Evolutionary conservation across 208 protist species (phyloP), one percentile per base, ranked within the genome.

Genomic region (Novymonas esmeraldas): DNA sequence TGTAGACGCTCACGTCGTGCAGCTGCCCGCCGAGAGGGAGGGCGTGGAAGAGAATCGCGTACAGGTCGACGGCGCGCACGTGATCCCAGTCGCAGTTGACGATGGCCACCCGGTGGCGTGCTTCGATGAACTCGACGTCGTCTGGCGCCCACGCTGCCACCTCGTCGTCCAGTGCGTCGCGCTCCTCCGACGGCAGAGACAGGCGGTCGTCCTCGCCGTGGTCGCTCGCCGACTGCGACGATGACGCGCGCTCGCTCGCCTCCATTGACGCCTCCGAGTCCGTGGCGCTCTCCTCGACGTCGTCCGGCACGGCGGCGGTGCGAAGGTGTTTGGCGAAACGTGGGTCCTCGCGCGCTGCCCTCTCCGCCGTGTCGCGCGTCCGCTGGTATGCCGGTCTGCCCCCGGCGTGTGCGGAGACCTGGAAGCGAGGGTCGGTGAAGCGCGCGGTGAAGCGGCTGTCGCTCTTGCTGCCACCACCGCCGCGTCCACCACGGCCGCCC

Each of bases 11-110:
- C 11, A 99, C 95, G 42, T 84, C 75, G 14, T 76, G 36, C 16
- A 99, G 81, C 13, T 84, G 80, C n/a, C 98, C 98, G 33, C 89
- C 92, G 6, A 95, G 68, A 5, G 98, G 98, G 29, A 97, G 81
- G 64, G 98, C 98, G 58, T 98, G 93, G 46, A 98, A 91, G 38
- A 99, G 84, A n/a, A 99, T 74, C 0, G 95, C 90, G 65, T 98
- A 97, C 9, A 99, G 73, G 79, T 99, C 96, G n/a, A 92, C 86
- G 16, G 94, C 92, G 28, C 84, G 78, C 45, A 99, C 78, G 70
- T 98, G 88, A 49, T 98, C 95, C 97, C 97, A 99, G 81, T 99
- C 96, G 70, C 94, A 98, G 83, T 98, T 98, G 54, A 96, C 84
- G 26, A 99, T 85, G 16, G 98, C 97, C 36, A 99, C 49, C 28